A percentile compares a stretch with the other conserved stretches of the same genome.
Conservation (phyloP, 305 asterid genomes). For the Fraxinus paxiana region DNA sequence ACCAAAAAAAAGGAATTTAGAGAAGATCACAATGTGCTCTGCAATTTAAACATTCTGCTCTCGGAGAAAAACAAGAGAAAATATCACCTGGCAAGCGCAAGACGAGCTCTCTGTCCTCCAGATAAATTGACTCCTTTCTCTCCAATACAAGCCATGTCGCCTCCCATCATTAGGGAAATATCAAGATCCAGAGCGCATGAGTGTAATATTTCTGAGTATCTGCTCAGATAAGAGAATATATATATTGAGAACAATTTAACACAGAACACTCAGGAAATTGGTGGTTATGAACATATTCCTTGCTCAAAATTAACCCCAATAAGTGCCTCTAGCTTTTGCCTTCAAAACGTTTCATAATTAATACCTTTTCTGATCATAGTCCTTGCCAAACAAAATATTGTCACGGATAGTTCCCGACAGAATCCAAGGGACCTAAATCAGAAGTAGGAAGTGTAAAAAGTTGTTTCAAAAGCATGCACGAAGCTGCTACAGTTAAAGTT, state of each 20-base stretch:
- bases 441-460: conserved; percentile 17
- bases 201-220: conserved; percentile 62
- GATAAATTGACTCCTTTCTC: conserved; percentile 90
- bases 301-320: conserved; percentile 6
- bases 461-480: conserved; percentile 9
- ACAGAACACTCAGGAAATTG: not conserved
- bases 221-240: conserved; percentile 30
- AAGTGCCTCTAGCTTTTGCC: not conserved
- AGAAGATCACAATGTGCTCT: conserved; percentile 3
- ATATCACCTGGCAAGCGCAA: conserved; percentile 79
- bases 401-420: conserved; percentile 92
- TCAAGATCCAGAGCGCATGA: conserved; percentile 74
- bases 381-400: conserved; percentile 79
- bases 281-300: not conserved
- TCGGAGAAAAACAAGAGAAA: not conserved
- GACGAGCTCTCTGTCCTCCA: conserved; percentile 96
- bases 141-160: conserved; percentile 83
- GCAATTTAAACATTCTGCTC: conserved; percentile 4
- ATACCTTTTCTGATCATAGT: conserved; percentile 63
- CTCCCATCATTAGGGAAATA: conserved; percentile 80
- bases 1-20: conserved; percentile 9
- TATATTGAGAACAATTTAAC: not conserved
- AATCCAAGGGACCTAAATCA: conserved; percentile 82
- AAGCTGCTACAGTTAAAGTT: conserved; percentile 18
- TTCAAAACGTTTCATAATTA: not conserved